Percentiles rank a stretch among this genome's conserved stretches.
Evolutionary conservation across 371 early-diverging fungal genomes (phyloP).

Genomic region (Blastocladiella emersonii): DNA sequence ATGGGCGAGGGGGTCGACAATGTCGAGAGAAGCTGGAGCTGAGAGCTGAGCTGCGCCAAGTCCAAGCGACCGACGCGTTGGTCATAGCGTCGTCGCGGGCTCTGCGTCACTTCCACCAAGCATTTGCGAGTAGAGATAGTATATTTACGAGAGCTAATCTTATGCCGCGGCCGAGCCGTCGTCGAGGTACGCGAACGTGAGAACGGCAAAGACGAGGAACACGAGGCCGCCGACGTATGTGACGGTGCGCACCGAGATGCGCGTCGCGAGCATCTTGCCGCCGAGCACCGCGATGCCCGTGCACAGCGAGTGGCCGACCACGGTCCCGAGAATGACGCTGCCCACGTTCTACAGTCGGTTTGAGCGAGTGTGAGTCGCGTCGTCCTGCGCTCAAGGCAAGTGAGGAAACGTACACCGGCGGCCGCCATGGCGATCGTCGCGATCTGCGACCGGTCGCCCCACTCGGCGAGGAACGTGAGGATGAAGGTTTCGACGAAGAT

Average conservation of each 20-base stretch:
- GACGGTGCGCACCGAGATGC: conserved; percentile 77
- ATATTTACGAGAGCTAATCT: too few species aligned
- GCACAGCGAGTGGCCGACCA: conserved; percentile 80
- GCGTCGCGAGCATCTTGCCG: conserved; percentile 74
- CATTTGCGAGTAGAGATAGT: too few species aligned
- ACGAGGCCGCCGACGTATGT: background rate
- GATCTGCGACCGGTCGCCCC: conserved; percentile 93
- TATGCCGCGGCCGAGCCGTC: too few species aligned
- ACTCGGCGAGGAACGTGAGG: conserved; percentile 90
- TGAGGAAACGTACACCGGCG: conserved; percentile 51
- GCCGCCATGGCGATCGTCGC: conserved; percentile 89
- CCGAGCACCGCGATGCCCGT: conserved; percentile 85
- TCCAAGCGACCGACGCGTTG: too few species aligned
- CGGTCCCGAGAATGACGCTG: conserved; percentile 73
- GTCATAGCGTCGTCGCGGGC: too few species aligned
- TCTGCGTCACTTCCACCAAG: too few species aligned
- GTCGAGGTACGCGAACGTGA: background rate
- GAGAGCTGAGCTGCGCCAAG: too few species aligned
- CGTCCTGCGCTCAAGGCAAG: background rate
- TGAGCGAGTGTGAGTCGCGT: conserved; percentile 10
- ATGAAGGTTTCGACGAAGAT: conserved; percentile 88
- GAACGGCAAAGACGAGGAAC: background rate
- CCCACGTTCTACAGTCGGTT: conserved; percentile 54
- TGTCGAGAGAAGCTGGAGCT: too few species aligned
- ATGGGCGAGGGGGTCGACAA: too few species aligned